Conservation (phyloP, 2,329 filamentous ascomycete genomes). For the Ophiostoma piceae region DNA sequence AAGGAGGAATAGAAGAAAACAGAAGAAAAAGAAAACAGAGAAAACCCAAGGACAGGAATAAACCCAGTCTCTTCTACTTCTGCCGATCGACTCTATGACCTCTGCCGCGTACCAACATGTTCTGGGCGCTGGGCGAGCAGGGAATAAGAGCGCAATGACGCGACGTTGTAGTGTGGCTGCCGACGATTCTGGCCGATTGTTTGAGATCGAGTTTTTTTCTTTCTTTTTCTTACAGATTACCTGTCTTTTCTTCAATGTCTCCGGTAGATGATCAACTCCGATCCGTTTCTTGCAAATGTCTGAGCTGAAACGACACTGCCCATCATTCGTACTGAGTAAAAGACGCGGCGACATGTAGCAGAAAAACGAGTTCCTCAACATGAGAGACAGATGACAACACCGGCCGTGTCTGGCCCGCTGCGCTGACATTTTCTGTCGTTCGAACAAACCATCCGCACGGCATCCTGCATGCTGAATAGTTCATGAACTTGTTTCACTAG, state of each 20-base stretch:
- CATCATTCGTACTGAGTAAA: background rate
- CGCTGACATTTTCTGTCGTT: background rate
- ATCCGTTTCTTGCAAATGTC: background rate
- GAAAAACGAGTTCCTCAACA: background rate
- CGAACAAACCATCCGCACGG: background rate
- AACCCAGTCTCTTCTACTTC: background rate
- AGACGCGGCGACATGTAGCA: background rate
- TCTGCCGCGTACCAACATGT: background rate
- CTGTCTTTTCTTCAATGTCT: background rate
- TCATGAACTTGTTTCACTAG: background rate
- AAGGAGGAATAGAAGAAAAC: background rate
- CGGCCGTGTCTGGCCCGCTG: background rate
- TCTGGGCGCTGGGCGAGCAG: background rate
- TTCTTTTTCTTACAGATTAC: background rate
- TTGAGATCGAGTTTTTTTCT: conserved; percentile 18
- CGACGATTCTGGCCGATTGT: conserved; percentile 9
- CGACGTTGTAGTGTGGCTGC: conserved; percentile 20
- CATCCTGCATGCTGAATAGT: background rate
- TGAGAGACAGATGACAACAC: background rate
- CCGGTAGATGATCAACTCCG: background rate
- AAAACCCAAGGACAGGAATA: background rate
- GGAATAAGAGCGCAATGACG: conserved; percentile 18
- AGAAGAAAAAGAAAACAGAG: background rate
- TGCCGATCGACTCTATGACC: conserved; percentile 12
- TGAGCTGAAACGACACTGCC: background rate